These are phyloP conservation scores for Fusarium oligoseptatum DNA, from an alignment of 2,329 filamentous ascomycete genomes.

Conservation along the genomic window DNA sequence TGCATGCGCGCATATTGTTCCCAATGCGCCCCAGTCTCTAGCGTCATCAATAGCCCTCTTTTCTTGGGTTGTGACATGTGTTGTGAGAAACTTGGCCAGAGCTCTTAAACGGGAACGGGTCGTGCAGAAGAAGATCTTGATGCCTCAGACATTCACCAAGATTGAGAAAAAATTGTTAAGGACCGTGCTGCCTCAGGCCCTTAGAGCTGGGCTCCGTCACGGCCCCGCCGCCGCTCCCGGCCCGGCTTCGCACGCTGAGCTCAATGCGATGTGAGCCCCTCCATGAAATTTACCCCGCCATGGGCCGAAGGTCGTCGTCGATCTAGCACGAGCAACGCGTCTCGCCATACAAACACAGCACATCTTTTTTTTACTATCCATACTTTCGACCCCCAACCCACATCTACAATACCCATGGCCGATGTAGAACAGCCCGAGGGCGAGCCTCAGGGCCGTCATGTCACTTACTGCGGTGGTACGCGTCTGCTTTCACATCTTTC, in stretches of 20 bases:
- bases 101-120: not conserved
- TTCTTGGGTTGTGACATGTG: conserved; percentile 2
- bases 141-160: conserved; percentile 17
- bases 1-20: conserved; percentile 24
- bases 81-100: conserved; percentile 1
- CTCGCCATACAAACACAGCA: conserved; percentile 40
- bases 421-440: conserved; percentile 64
- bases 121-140: not conserved
- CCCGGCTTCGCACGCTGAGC: conserved; percentile 7
- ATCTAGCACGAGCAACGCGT: conserved; percentile 46
- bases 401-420: conserved; percentile 59
- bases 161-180: conserved; percentile 13
- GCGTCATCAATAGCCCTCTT: conserved; percentile 14
- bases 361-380: conserved; percentile 29
- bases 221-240: conserved; percentile 17
- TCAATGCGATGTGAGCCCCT: conserved; percentile 42
- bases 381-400: conserved; percentile 33
- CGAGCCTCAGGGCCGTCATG: conserved; percentile 65
- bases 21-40: conserved; percentile 14
- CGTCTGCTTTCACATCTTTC: conserved; percentile 23
- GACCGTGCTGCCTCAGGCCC: conserved; percentile 37
- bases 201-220: not conserved
- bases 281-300: conserved; percentile 55
- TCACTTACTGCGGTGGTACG: conserved; percentile 72
- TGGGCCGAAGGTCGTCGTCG: conserved; percentile 27